Base-by-base conservation (phyloP, 176 grass and related monocot genomes). In the Triticum turgidum region DNA sequence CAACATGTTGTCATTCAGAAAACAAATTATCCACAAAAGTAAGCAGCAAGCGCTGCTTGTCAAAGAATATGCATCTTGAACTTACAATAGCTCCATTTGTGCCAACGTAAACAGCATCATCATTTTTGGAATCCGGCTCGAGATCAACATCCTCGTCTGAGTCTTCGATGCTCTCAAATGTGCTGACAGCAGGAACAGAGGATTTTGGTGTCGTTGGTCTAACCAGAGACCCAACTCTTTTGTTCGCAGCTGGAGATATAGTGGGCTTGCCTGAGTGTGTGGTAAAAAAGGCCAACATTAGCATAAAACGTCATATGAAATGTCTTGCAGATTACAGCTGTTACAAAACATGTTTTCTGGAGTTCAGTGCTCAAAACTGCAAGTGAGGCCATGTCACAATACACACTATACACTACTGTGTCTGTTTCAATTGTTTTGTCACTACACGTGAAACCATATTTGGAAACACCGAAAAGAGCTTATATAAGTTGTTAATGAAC, bases 71-170 rank as follows among this genome's bases (percentile, higher is more conserved):
- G 15, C 10, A 74, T 74, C 71, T 78, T 73, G 39, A 27, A 90
- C 92, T 94, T 94, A 97, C 95, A 90, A 83, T 73, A 82, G 80
- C 22, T 8, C 85, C 92, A 87, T 98, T 91, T 63, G 81, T 30
- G 73, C 78, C 66, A 74, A 93, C 86, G 66, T 91, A 93, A 77
- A 68, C 52, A 80, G 65, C 59, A 73, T 78, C 82, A 44, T 85
- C 82, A 77, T 82, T 87, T 71, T 93, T 98, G 42, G 89, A 78
- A 90, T 93, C 87, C 15, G 82, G 61, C 13, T 18, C 64, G 73
- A 95, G 65, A 67, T 91, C 90, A 64, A 93, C 95, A 61, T 95
- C 92, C 10, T 92, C 95, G 42, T 98, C 95, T 47, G 92, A 93
- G 87, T 89, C 92, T 80, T 88, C 91, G 5, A 93, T 83, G 62